A percentile compares a stretch with the other conserved stretches of the same genome.
Conservation (phyloP, 2,329 filamentous ascomycete species). For the Botrytis elliptica region DNA sequence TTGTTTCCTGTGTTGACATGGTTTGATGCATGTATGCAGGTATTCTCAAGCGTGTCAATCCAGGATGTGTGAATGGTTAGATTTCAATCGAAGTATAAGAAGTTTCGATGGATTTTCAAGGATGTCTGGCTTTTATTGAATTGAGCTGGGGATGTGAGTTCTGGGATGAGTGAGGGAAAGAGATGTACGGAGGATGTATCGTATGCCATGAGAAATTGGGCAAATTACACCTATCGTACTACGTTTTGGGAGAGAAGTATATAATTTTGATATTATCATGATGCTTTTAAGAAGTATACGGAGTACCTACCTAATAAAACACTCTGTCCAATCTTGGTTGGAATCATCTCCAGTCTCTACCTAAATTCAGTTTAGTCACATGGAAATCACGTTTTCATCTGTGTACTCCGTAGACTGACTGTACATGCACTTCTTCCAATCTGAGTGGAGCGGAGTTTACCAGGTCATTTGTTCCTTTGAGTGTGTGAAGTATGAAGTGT, state of each 20-base stretch:
- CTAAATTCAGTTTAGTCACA: neutral
- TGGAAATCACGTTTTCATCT: neutral
- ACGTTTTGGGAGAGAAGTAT: neutral
- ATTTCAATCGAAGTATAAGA: conserved; percentile 4
- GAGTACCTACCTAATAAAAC: no score
- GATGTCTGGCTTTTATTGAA: conserved; percentile 6
- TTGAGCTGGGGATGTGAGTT: neutral
- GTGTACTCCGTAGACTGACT: neutral
- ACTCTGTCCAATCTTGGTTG: neutral
- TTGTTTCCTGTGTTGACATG: conserved; percentile 13
- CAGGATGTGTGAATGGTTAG: conserved; percentile 14
- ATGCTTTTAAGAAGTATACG: neutral
- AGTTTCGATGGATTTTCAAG: conserved; percentile 2
- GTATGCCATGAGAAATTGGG: neutral
- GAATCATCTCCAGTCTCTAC: neutral
- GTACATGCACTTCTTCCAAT: no score
- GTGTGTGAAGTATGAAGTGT: neutral
- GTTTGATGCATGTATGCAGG: conserved; percentile 15
- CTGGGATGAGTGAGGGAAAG: neutral
- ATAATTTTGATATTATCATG: neutral
- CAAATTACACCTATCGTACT: neutral
- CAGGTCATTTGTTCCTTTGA: neutral
- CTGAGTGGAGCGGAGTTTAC: neutral
- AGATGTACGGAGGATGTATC: no score
- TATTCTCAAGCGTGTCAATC: conserved; percentile 2